These are phyloP conservation scores for Candida taoyuanica DNA, from an alignment of 805 yeast genomes.

Conservation along the genomic window DNA sequence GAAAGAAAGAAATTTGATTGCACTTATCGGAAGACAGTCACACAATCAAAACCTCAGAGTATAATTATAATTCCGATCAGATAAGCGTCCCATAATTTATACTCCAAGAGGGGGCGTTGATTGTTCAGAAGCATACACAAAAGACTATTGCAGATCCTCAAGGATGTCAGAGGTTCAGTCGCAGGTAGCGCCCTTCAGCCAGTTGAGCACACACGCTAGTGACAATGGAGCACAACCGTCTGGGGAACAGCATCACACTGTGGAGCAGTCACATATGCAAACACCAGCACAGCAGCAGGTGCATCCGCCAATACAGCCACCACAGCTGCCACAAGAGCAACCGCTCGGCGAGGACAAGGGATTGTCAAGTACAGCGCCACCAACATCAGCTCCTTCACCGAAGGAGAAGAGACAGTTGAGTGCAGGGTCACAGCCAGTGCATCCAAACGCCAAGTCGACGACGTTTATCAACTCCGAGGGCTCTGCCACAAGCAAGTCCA, in stretches of 20 bases:
- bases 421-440: slow-evolving; percentile 14
- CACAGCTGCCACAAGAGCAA: background rate
- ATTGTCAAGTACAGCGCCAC: slow-evolving; percentile 2
- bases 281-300: background rate
- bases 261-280: background rate
- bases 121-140: too few species aligned
- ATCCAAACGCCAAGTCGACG: slow-evolving; percentile 60
- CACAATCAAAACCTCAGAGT: background rate
- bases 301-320: background rate
- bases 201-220: slow-evolving; percentile 3
- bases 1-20: too few species aligned
- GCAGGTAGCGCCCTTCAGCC: slow-evolving; percentile 1
- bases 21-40: background rate
- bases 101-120: too few species aligned
- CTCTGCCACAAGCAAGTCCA: slow-evolving; percentile 59
- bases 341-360: background rate
- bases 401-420: slow-evolving; percentile 3
- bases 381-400: slow-evolving; percentile 8
- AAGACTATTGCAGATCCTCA: too few species aligned
- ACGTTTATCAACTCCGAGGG: slow-evolving; percentile 51
- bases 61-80: too few species aligned
- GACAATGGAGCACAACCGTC: background rate
- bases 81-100: too few species aligned
- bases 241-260: background rate
- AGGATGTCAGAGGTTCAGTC: slow-evolving; percentile 7